Base-by-base conservation (phyloP, 495 filamentous ascomycete species). In the Penicillium egyptiacum region DNA sequence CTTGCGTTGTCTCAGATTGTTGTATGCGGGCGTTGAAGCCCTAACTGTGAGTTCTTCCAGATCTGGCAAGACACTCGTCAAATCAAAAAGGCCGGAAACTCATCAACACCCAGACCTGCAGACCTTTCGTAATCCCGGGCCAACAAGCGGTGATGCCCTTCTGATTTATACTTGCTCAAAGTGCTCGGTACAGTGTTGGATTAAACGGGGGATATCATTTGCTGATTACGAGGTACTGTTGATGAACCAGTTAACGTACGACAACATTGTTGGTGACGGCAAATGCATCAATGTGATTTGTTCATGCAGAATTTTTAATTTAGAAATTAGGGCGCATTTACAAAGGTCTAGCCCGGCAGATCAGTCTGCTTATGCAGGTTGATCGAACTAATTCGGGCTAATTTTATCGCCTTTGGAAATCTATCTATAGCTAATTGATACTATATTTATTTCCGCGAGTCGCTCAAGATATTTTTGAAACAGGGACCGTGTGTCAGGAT, bases 381-480 rank as follows among this genome's bases (percentile, higher is more conserved):
- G 30, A 63, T 56, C 47, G 33, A 28, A 43, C 41, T 46, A 49
- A 56, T 49, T 14, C 4, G 11, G 30, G 55, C 58, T 69, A 69
- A 69, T 69, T 69, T 58, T 61, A 59, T 62, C 40, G 20, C 10
- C n/a, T 58, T 51, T 49, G 4, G 22, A 51, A 51, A 53, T 64
- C 66, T 69, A 69, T 64, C 66, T 65, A 68, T 68, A 68, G 65
- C 51, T 47, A 64, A 62, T 62, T 63, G 54, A 46, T 56, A 54
- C 63, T 66, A 63, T 63, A 55, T 63, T 66, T 59, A 55, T 44
- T 45, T 49, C 26, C 42, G 43, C 31, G 23, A 47, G 25, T 22
- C 55, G 46, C 63, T 60, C 58, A 63, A 57, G 60, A 58, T 59
- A 65, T 52, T 57, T 33, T 26, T 64, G 66, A 69, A 67, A 67